A percentile compares a stretch with the other conserved stretches of the same genome.
These are phyloP conservation scores for Ophiostoma pallidulum DNA, from an alignment of 2,329 filamentous ascomycete genomes.

Conservation along the genomic window DNA sequence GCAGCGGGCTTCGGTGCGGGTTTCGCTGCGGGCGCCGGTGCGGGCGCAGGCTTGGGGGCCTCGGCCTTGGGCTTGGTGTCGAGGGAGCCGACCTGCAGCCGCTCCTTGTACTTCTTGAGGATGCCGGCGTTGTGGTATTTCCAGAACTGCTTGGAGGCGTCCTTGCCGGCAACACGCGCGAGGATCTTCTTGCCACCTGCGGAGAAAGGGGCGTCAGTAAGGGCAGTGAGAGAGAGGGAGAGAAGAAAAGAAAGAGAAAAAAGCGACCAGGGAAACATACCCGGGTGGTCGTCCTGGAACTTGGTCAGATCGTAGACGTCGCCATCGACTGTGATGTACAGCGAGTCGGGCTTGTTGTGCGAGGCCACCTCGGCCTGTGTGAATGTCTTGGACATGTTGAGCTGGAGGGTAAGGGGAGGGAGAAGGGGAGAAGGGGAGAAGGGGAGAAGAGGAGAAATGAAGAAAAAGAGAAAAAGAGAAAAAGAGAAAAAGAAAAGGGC, in stretches of 20 bases:
- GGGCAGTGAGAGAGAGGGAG: not conserved
- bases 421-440: slow-evolving; percentile 19
- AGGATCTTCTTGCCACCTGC: slow-evolving; percentile 56
- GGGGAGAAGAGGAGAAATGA: not conserved
- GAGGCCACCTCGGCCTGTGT: slow-evolving; percentile 75
- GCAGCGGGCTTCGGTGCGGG: slow-evolving; percentile 25
- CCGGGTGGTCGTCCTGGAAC: slow-evolving; percentile 78
- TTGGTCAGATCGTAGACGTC: slow-evolving; percentile 94
- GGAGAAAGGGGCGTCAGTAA: not conserved
- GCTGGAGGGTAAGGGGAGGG: not conserved
- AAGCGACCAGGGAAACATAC: slow-evolving; percentile 43
- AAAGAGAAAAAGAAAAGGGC: not conserved
- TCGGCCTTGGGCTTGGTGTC: slow-evolving; percentile 68
- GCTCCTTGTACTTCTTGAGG: slow-evolving; percentile 73
- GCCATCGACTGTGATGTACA: slow-evolving; percentile 87
- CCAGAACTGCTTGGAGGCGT: slow-evolving; percentile 59
- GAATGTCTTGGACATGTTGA: slow-evolving; percentile 78
- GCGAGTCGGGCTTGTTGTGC: slow-evolving; percentile 77
- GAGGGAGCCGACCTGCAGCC: slow-evolving; percentile 76
- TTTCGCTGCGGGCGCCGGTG: slow-evolving; percentile 27
- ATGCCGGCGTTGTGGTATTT: slow-evolving; percentile 78
- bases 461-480: not conserved
- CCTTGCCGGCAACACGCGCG: slow-evolving; percentile 53
- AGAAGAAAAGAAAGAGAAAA: not conserved
- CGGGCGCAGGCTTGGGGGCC: slow-evolving; percentile 36